Percentiles rank a stretch among this genome's conserved stretches.
These are phyloP conservation scores for Verticillium tricorpus DNA, from an alignment of 2,329 filamentous ascomycete genomes.

Conservation along the genomic window DNA sequence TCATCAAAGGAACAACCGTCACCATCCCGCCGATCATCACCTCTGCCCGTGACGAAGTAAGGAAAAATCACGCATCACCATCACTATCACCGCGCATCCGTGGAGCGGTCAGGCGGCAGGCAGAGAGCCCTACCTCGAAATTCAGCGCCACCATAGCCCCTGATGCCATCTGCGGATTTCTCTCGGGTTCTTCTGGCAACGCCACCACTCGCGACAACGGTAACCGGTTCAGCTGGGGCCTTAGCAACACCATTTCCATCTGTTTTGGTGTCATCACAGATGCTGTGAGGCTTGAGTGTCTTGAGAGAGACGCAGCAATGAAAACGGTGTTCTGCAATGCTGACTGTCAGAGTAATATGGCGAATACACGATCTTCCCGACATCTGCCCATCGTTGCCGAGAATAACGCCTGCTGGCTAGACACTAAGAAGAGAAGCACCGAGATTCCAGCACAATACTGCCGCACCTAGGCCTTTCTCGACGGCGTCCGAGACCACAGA, in stretches of 20 bases:
- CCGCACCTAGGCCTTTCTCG: slow-evolving; percentile 8
- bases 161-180: slow-evolving; percentile 9
- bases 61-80: not conserved
- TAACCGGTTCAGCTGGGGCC: slow-evolving; percentile 5
- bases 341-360: slow-evolving; percentile 9
- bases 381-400: not conserved
- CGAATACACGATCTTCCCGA: not conserved
- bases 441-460: slow-evolving; percentile 6
- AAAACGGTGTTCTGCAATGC: slow-evolving; percentile 6
- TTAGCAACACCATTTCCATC: slow-evolving; percentile 4
- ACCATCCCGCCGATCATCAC: not conserved
- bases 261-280: slow-evolving; percentile 3
- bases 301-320: not conserved
- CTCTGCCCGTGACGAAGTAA: not conserved
- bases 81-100: not conserved
- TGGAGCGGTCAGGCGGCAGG: not conserved
- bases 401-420: not conserved
- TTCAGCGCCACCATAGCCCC: slow-evolving; percentile 7
- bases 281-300: not conserved
- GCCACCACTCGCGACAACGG: slow-evolving; percentile 9
- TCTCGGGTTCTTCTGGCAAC: slow-evolving; percentile 6
- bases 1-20: not conserved
- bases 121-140: not conserved
- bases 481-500: slow-evolving; percentile 7
- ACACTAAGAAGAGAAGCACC: not conserved